A percentile compares a stretch with the other conserved stretches of the same genome.
Conservation (phyloP, 2,329 filamentous ascomycete species). For the Scedosporium apiospermum region DNA sequence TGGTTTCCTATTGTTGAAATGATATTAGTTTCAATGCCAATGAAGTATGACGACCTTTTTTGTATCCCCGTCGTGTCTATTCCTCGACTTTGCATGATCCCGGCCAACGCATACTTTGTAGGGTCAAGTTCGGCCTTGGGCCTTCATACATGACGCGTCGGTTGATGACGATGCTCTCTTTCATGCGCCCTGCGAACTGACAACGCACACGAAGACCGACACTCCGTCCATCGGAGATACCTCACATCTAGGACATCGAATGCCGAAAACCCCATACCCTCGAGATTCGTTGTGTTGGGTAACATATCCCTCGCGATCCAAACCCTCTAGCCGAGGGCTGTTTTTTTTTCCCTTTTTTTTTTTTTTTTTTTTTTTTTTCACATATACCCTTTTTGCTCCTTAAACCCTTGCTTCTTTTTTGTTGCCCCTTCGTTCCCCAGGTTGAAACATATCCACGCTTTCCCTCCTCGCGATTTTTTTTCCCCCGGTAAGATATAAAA, state of each 20-base stretch:
- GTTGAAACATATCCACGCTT: not conserved
- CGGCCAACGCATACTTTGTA: not conserved
- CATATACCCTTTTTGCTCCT: not conserved
- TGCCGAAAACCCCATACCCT: too few relatives aligned
- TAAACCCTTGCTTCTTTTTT: not conserved
- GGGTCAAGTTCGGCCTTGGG: not conserved
- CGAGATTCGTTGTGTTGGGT: too few relatives aligned
- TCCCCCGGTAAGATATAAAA: not conserved
- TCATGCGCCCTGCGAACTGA: too few relatives aligned
- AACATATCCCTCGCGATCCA: too few relatives aligned
- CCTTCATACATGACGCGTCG: not conserved
- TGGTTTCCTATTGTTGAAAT: not conserved
- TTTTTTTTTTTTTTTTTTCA: not conserved
- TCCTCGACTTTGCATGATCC: not conserved
- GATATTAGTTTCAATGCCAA: not conserved
- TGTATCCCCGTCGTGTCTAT: not conserved
- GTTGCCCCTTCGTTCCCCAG: too few relatives aligned
- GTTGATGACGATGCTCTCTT: too few relatives aligned
- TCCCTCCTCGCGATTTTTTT: not conserved
- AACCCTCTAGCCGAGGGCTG: too few relatives aligned
- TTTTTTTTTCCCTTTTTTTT: too few relatives aligned
- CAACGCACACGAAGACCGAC: too few relatives aligned
- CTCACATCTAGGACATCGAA: too few relatives aligned
- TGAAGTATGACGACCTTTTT: not conserved
- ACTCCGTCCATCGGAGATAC: too few relatives aligned